These are phyloP conservation scores for Micractinium sp. DNA, from an alignment of 139 green algal species.

Conservation along the genomic window DNA sequence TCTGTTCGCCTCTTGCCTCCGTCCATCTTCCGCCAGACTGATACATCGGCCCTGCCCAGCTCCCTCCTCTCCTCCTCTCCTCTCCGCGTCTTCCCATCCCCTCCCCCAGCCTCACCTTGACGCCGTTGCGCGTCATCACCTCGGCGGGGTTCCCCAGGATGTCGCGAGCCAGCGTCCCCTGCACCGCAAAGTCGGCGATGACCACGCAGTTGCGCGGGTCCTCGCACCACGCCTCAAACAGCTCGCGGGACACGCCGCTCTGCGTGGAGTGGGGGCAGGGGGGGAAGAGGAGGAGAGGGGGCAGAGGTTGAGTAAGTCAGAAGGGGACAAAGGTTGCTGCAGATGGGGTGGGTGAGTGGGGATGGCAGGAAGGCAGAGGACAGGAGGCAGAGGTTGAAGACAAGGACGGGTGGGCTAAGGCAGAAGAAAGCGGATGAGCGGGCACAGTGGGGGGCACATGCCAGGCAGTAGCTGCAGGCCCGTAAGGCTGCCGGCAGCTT, in stretches of 20 bases:
- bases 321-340: too few relatives aligned
- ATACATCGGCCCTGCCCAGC: too few relatives aligned
- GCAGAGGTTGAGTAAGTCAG: too few relatives aligned
- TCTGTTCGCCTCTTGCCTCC: too few relatives aligned
- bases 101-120: slow-evolving; percentile 57
- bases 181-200: slow-evolving; percentile 97
- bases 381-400: neutral
- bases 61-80: neutral
- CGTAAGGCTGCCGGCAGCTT: too few relatives aligned
- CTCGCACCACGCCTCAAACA: slow-evolving; percentile 97
- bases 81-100: neutral
- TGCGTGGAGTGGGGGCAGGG: slow-evolving; percentile 28
- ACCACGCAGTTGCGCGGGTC: slow-evolving; percentile 90
- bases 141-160: slow-evolving; percentile 87
- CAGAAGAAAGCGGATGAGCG: too few relatives aligned
- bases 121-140: slow-evolving; percentile 72
- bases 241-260: slow-evolving; percentile 77
- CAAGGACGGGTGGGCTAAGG: neutral
- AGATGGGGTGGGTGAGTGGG: too few relatives aligned
- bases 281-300: neutral
- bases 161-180: slow-evolving; percentile 94
- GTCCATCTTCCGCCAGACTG: too few relatives aligned
- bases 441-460: too few relatives aligned
- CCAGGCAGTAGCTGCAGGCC: too few relatives aligned
- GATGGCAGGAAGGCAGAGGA: too few relatives aligned